These are phyloP conservation scores for Phytophthora chlamydospora DNA, from an alignment of 352 stramenopile species.

Conservation along the genomic window DNA sequence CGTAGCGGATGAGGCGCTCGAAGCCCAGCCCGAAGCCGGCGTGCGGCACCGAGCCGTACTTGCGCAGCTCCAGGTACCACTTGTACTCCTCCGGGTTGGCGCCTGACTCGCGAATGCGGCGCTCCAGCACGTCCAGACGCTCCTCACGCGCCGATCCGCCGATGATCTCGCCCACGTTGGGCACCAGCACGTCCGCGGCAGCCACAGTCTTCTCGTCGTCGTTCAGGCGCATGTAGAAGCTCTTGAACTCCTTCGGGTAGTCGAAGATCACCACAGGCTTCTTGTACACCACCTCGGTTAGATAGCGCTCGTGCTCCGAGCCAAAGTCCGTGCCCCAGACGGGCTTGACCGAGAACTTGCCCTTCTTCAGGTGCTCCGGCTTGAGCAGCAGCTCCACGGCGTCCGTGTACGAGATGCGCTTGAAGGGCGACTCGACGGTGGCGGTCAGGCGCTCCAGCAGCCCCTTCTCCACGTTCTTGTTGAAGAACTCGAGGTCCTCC, in stretches of 20 bases:
- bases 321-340: conserved; percentile 96
- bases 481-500: conserved; percentile 95
- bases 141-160: conserved; percentile 98
- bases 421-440: conserved; percentile 63
- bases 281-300: conserved; percentile 91
- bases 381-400: conserved; percentile 93
- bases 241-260: conserved; percentile 99
- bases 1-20: conserved; percentile 97
- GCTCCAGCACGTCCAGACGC: conserved; percentile 90
- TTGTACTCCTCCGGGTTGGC: conserved; percentile 89
- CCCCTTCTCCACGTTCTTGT: conserved; percentile 92
- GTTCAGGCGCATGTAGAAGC: conserved; percentile 99
- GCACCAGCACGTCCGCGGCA: conserved; percentile 97
- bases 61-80: conserved; percentile 98
- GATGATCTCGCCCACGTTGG: conserved; percentile 97
- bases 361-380: conserved; percentile 79
- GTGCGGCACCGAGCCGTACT: conserved; percentile 96
- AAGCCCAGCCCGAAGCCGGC: conserved; percentile 98
- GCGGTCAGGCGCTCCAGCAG: conserved; percentile 68
- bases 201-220: conserved; percentile 97
- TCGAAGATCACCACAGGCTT: conserved; percentile 98
- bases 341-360: conserved; percentile 90
- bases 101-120: conserved; percentile 70
- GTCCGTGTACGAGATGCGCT: conserved; percentile 94
- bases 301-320: conserved; percentile 97